Evolutionary conservation across 306 rosid species (phyloP), one percentile per base, ranked within the genome.

Genomic region (Lathyrus oleraceus): DNA sequence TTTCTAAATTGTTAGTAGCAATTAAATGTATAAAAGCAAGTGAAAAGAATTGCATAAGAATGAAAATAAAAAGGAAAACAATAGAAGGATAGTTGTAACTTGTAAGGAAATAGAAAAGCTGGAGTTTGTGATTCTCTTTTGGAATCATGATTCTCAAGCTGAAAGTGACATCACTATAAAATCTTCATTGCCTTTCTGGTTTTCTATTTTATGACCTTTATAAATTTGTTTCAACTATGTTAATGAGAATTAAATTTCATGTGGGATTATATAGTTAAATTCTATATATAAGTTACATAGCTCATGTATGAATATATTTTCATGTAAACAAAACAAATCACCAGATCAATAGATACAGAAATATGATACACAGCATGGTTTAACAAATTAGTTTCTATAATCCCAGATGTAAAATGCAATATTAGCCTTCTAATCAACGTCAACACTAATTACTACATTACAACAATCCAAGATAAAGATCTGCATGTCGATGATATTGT

Each of bases 401-500:
- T 69, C 4, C 32, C 42, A 53, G 44, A 39, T 21, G 44, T 12
- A 23, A 63, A 17, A 35, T 14, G 6, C 16, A 39, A 47, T 9
- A 75, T 43, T 70, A 64, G 49, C 49, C 67, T 39, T 52, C 17
- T 28, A 16, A 65, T 6, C 35, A 66, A 69, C 53, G 64, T 62
- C 17, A 64, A 53, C 65, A 53, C 19, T 54, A 43, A 61, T 21
- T 30, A 51, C 47, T 13, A 57, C 8, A 71, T 49, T 23, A 19
- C 15, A 65, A 23, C 53, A 67, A 42, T 21, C 12, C 44, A 35
- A 70, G 27, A 69, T 36, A 62, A 58, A 54, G 45, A 63, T 45
- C 53, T 27, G 14, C 47, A 38, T 25, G 69, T 57, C 1, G 25
- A 35, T 43, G 52, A 40, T 10, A 27, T 39, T 38, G 10, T 61